A percentile compares a stretch with the other conserved stretches of the same genome.
phyloP scores from a whole-genome alignment of 2,329 filamentous ascomycete species.

The Aspergillus japonicus region DNA sequence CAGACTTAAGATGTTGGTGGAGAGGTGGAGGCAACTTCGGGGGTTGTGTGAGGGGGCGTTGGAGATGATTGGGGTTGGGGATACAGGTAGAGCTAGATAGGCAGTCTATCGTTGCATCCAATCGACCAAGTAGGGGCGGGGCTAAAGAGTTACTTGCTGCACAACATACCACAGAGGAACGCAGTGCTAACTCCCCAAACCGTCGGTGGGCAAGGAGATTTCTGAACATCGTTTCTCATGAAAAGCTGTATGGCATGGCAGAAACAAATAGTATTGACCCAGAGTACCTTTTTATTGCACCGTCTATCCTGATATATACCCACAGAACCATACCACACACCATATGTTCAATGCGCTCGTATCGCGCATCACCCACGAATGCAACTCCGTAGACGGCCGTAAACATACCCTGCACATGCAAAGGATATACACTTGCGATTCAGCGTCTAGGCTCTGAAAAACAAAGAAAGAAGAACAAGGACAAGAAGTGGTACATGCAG shows the following conservation, averaged over 20 bases:
- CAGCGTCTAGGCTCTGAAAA: neutral
- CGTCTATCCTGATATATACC: slow-evolving; percentile 7
- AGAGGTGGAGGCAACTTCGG: slow-evolving; percentile 36
- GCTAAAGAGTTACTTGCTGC: no score
- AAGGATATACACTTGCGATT: neutral
- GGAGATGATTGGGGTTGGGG: neutral
- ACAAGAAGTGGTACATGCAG: no score
- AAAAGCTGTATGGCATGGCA: no score
- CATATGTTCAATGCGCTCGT: neutral
- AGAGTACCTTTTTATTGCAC: neutral
- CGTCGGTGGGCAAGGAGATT: no score
- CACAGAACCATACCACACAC: neutral
- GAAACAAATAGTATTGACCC: neutral
- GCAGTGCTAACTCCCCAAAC: no score
- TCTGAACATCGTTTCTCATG: no score
- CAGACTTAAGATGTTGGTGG: slow-evolving; percentile 21
- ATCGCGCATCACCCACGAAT: neutral
- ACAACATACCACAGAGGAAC: no score
- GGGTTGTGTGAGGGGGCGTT: slow-evolving; percentile 26
- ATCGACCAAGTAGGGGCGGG: no score
- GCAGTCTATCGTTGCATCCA: no score
- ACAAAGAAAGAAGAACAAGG: no score
- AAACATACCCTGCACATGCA: neutral
- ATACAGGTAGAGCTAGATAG: no score
- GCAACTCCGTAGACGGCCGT: neutral